Conservation (phyloP, 2,329 filamentous ascomycete genomes). For the Fonsecaea monophora region DNA sequence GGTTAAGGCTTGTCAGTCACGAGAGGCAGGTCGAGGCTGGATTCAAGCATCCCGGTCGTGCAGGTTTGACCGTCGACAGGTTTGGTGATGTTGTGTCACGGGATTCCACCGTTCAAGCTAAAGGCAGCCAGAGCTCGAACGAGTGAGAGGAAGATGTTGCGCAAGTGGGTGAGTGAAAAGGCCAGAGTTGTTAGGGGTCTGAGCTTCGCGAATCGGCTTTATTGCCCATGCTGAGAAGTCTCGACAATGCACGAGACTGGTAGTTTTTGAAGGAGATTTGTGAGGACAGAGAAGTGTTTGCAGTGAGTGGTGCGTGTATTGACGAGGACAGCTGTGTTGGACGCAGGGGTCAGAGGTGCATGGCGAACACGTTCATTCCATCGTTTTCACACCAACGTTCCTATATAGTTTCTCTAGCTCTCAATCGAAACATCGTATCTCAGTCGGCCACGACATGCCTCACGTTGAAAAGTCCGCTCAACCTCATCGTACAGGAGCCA, state of each 20-base stretch:
- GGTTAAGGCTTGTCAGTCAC: slow-evolving; percentile 63
- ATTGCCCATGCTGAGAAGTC: too few species aligned
- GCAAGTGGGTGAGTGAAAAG: background rate
- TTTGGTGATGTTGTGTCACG: slow-evolving; percentile 47
- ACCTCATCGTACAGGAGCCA: background rate
- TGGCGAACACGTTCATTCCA: background rate
- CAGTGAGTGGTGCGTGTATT: background rate
- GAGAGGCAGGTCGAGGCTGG: slow-evolving; percentile 63
- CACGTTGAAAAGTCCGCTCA: background rate
- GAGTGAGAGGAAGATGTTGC: background rate
- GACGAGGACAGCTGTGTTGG: background rate
- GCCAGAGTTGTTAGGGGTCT: background rate
- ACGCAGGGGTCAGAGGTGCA: background rate
- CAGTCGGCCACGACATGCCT: background rate
- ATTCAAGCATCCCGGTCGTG: slow-evolving; percentile 57
- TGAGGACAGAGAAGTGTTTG: background rate
- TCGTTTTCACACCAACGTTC: background rate
- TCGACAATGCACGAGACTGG: background rate
- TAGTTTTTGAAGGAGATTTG: background rate
- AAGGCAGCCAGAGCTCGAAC: background rate
- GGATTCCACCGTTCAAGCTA: background rate
- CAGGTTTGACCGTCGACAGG: slow-evolving; percentile 55
- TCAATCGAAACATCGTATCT: background rate
- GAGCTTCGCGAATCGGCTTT: too few species aligned
- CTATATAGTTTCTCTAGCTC: background rate